Conservation (phyloP, 768 basidiomycete genomes). For the Russula virescens region DNA sequence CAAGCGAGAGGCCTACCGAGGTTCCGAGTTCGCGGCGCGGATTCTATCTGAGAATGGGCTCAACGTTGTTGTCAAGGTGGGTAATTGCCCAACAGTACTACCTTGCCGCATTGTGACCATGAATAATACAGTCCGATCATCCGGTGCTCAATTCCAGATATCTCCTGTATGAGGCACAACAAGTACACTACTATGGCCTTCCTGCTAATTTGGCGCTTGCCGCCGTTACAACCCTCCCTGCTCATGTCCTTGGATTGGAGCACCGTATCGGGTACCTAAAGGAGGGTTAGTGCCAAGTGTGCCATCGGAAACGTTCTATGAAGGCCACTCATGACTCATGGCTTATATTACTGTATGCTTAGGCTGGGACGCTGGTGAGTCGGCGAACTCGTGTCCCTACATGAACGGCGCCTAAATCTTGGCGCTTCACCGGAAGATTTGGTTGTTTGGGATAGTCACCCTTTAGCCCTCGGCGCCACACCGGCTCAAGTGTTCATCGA, state of each 20-base stretch:
- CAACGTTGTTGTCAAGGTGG: slow-evolving; percentile 56
- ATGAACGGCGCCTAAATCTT: slow-evolving; percentile 29
- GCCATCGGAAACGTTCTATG: slow-evolving; percentile 41
- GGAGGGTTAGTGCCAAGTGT: slow-evolving; percentile 50
- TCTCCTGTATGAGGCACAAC: slow-evolving; percentile 65
- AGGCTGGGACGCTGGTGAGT: slow-evolving; percentile 63
- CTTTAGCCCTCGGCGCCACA: slow-evolving; percentile 71
- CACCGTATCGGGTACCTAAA: slow-evolving; percentile 68
- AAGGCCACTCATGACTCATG: not conserved
- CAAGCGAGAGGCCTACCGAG: slow-evolving; percentile 60
- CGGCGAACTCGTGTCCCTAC: not conserved
- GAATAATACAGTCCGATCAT: slow-evolving; percentile 37
- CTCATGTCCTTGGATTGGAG: slow-evolving; percentile 55
- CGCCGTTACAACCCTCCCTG: slow-evolving; percentile 61
- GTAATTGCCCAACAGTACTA: not conserved
- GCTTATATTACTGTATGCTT: not conserved
- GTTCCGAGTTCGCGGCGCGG: slow-evolving; percentile 57
- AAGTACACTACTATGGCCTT: slow-evolving; percentile 62
- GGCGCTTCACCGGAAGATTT: slow-evolving; percentile 70
- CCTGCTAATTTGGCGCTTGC: slow-evolving; percentile 48
- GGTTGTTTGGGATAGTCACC: slow-evolving; percentile 72
- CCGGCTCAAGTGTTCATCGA: slow-evolving; percentile 84
- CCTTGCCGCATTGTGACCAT: not conserved
- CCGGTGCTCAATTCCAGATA: slow-evolving; percentile 56
- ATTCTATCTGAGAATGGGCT: slow-evolving; percentile 54